Conservation (phyloP, 768 basidiomycete species). For the Candolleomyces efflorescens region DNA sequence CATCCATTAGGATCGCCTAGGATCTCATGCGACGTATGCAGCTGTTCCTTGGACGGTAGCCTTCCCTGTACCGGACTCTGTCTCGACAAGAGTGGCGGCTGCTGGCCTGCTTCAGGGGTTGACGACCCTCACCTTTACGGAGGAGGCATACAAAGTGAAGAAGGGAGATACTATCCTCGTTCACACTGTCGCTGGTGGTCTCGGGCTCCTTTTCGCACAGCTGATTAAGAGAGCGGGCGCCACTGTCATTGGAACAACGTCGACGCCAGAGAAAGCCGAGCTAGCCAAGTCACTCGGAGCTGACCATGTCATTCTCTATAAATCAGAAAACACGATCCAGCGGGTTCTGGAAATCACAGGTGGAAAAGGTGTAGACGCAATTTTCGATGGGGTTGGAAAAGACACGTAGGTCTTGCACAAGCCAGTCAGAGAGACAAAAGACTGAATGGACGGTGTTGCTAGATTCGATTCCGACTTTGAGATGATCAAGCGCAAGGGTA, state of each 20-base stretch:
- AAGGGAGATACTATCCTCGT: conserved; percentile 77
- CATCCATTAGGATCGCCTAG: conserved; percentile 35
- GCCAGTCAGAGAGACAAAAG: not conserved
- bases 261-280: conserved; percentile 76
- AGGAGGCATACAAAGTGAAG: conserved; percentile 83
- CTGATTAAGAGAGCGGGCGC: conserved; percentile 71
- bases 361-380: conserved; percentile 78
- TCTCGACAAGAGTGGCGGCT: conserved; percentile 61
- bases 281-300: conserved; percentile 78
- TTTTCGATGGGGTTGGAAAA: conserved; percentile 96
- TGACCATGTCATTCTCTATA: conserved; percentile 83
- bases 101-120: conserved; percentile 70
- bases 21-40: conserved; percentile 68
- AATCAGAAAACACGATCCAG: conserved; percentile 67
- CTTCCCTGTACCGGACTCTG: conserved; percentile 57
- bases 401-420: conserved; percentile 72
- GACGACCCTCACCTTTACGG: conserved; percentile 73
- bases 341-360: conserved; percentile 72
- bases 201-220: conserved; percentile 70
- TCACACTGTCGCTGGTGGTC: conserved; percentile 89
- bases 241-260: conserved; percentile 91
- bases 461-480: conserved; percentile 81
- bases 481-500: conserved; percentile 81
- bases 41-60: conserved; percentile 59
- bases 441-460: not conserved